These are phyloP conservation scores for Saccharomyces hybrid DNA, from an alignment of 1,139 yeast genomes.

Conservation along the genomic window DNA sequence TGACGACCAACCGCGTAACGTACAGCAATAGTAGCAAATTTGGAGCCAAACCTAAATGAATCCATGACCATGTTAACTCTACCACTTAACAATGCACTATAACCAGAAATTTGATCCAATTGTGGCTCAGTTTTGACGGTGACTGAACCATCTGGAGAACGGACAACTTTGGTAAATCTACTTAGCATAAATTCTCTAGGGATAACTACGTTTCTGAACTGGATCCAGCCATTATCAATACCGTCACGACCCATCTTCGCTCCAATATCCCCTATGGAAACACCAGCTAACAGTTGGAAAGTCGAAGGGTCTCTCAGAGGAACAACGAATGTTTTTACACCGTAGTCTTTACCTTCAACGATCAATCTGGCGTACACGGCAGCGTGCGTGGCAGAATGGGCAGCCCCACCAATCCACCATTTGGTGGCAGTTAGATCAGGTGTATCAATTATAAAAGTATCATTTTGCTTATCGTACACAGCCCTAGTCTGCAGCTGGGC, in stretches of 20 bases:
- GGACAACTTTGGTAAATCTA: conserved; percentile 60
- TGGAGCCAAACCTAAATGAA: conserved; percentile 71
- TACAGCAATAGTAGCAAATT: conserved; percentile 75
- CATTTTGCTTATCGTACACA: conserved; percentile 56
- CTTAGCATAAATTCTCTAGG: conserved; percentile 81
- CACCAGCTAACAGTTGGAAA: conserved; percentile 69
- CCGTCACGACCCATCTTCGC: conserved; percentile 82
- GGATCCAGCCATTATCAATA: conserved; percentile 92
- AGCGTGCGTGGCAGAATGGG: conserved; percentile 83
- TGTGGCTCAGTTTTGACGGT: conserved; percentile 61
- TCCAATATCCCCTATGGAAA: conserved; percentile 85
- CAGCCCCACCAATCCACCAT: conserved; percentile 99
- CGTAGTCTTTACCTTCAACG: conserved; percentile 77
- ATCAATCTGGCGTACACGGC: conserved; percentile 75
- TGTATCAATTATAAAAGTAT: conserved; percentile 69
- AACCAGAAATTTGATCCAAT: conserved; percentile 69
- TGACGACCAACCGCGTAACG: conserved; percentile 87
- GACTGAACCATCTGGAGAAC: conserved; percentile 44
- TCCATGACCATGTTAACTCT: conserved; percentile 86
- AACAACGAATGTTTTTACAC: conserved; percentile 84
- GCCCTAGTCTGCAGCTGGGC: conserved; percentile 90
- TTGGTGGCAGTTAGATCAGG: conserved; percentile 89
- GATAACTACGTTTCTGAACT: conserved; percentile 69
- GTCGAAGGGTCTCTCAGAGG: conserved; percentile 67
- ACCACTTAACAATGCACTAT: conserved; percentile 80